Conservation (phyloP, 176 grass and related monocot genomes). For the Avena eriantha region DNA sequence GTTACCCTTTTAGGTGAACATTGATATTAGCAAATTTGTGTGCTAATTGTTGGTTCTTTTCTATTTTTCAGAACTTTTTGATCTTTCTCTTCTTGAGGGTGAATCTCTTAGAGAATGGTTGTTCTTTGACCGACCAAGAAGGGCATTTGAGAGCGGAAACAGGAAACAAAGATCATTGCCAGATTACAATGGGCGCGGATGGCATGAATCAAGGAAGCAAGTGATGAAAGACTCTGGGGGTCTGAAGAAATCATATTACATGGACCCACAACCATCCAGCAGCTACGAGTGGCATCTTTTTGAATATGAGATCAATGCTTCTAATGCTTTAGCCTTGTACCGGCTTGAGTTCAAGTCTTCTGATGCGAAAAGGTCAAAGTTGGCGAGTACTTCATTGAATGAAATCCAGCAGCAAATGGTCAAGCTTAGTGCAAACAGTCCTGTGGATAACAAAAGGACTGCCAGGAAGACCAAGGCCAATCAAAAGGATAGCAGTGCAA, state of each 20-base stretch:
- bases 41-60: slow-evolving; percentile 36
- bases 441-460: slow-evolving; percentile 65
- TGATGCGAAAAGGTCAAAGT: slow-evolving; percentile 75
- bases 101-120: slow-evolving; percentile 97
- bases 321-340: slow-evolving; percentile 74
- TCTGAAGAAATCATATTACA: slow-evolving; percentile 90
- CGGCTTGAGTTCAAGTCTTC: slow-evolving; percentile 80
- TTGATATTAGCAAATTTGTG: neutral
- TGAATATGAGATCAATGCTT: slow-evolving; percentile 88
- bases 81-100: slow-evolving; percentile 80
- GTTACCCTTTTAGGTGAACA: neutral
- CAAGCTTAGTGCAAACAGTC: slow-evolving; percentile 69
- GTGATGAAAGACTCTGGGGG: slow-evolving; percentile 84
- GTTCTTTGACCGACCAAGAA: slow-evolving; percentile 94
- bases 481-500: slow-evolving; percentile 57
- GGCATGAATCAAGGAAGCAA: slow-evolving; percentile 98
- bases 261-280: slow-evolving; percentile 87
- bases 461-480: slow-evolving; percentile 57
- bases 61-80: slow-evolving; percentile 77
- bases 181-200: slow-evolving; percentile 89
- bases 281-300: slow-evolving; percentile 88
- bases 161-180: slow-evolving; percentile 88
- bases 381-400: slow-evolving; percentile 47
- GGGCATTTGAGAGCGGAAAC: slow-evolving; percentile 93
- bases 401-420: slow-evolving; percentile 79